These are phyloP conservation scores for Septoria petroselini DNA, from an alignment of 2,329 filamentous ascomycete genomes.

Conservation along the genomic window DNA sequence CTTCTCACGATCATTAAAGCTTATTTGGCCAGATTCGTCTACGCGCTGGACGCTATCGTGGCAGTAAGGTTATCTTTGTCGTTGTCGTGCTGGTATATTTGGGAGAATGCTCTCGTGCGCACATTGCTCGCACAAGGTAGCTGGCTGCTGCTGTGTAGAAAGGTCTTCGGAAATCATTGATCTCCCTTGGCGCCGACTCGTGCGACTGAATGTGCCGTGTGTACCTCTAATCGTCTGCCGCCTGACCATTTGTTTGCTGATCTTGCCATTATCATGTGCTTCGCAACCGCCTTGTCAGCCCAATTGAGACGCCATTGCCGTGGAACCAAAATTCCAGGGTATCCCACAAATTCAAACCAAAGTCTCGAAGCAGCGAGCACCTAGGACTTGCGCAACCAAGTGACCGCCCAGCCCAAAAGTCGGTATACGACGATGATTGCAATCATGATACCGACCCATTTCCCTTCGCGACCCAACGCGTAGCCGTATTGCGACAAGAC, in stretches of 20 bases:
- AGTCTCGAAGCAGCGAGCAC: background rate
- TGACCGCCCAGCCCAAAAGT: conserved; percentile 60
- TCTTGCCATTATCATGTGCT: background rate
- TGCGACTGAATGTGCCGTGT: too few relatives aligned
- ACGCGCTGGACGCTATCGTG: background rate
- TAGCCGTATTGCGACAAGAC: conserved; percentile 68
- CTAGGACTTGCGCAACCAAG: conserved; percentile 24
- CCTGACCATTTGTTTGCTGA: too few relatives aligned
- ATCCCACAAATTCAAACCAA: background rate
- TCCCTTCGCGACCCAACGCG: conserved; percentile 55
- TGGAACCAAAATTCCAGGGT: conserved; percentile 1
- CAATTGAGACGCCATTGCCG: conserved; percentile 2
- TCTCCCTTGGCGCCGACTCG: too few relatives aligned
- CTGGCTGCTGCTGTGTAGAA: background rate
- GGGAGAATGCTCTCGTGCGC: background rate
- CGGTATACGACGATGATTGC: conserved; percentile 70
- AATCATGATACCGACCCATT: conserved; percentile 71
- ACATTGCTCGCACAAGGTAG: background rate
- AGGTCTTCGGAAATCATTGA: background rate
- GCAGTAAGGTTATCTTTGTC: background rate
- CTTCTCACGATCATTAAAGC: conserved; percentile 5
- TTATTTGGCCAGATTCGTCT: background rate
- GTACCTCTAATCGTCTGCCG: too few relatives aligned
- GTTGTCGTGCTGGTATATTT: background rate
- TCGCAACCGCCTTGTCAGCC: background rate